A percentile compares a stretch with the other conserved stretches of the same genome.
These are phyloP conservation scores for Blastobotrys parvus DNA, from an alignment of 805 yeast species.

Conservation along the genomic window DNA sequence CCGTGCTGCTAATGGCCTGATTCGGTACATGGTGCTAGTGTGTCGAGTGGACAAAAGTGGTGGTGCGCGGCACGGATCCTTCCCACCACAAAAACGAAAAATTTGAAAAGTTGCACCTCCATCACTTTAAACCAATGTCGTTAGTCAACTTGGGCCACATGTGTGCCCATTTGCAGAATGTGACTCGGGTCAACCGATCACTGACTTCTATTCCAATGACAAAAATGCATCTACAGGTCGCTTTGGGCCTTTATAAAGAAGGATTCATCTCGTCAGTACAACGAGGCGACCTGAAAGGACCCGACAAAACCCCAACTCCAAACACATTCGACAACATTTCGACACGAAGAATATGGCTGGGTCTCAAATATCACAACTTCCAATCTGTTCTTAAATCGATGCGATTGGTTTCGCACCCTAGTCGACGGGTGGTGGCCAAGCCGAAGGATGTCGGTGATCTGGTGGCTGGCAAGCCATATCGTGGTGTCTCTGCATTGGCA, in stretches of 20 bases:
- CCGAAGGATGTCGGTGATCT: constrained; percentile 59
- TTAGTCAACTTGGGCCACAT: constrained; percentile 74
- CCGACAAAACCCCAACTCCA: constrained; percentile 53
- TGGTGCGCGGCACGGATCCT: not conserved
- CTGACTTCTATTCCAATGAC: constrained; percentile 78
- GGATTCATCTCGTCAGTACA: constrained; percentile 82
- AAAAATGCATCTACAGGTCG: constrained; percentile 72
- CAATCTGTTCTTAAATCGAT: constrained; percentile 67
- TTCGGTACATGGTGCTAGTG: too few relatives aligned
- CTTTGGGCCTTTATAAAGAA: constrained; percentile 78
- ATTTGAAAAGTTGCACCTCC: not conserved
- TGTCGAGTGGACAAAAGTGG: not conserved
- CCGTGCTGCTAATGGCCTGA: too few relatives aligned
- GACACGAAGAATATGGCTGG: constrained; percentile 84
- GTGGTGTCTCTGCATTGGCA: constrained; percentile 70
- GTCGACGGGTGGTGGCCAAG: constrained; percentile 58
- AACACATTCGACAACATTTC: constrained; percentile 81
- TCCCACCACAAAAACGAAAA: not conserved
- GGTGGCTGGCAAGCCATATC: constrained; percentile 66
- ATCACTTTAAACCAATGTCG: constrained; percentile 49
- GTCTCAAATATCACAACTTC: constrained; percentile 77
- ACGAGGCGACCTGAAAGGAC: constrained; percentile 77
- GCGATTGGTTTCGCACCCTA: constrained; percentile 76
- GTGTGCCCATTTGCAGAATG: constrained; percentile 85
- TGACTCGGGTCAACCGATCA: constrained; percentile 63